These are phyloP conservation scores for Groenewaldozyma auringiensis DNA, from an alignment of 1,139 yeast genomes.

Conservation along the genomic window DNA sequence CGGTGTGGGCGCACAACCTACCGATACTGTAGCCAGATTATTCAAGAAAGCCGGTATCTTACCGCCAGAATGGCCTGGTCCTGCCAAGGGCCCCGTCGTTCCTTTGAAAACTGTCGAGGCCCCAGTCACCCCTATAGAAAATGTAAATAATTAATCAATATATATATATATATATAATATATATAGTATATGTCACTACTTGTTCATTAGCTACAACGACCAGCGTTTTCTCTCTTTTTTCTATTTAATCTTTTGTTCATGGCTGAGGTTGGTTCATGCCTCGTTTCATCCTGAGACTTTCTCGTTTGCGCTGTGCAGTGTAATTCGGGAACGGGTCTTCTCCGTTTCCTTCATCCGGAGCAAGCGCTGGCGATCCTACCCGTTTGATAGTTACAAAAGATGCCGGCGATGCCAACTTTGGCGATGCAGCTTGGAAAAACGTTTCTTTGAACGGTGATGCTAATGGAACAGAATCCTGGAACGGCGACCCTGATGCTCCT, in stretches of 20 bases:
- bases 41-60: conserved; percentile 56
- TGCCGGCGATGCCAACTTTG: conserved; percentile 6
- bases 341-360: conserved; percentile 4
- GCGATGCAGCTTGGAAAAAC: conserved; percentile 8
- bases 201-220: background rate
- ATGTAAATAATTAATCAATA: background rate
- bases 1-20: conserved; percentile 97
- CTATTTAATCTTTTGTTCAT: background rate
- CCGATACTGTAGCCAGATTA: conserved; percentile 69
- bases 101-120: conserved; percentile 16
- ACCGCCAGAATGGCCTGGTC: conserved; percentile 61
- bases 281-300: conserved; percentile 30
- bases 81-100: conserved; percentile 21
- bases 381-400: conserved; percentile 4
- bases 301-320: conserved; percentile 31
- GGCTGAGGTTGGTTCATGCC: conserved; percentile 18
- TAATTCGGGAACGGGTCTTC: conserved; percentile 25
- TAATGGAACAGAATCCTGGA: conserved; percentile 13
- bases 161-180: background rate
- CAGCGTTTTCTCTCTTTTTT: background rate
- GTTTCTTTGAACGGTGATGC: conserved; percentile 26
- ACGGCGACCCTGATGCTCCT: background rate
- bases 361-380: conserved; percentile 5
- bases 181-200: background rate
- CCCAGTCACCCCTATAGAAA: conserved; percentile 5